Conservation (phyloP, 306 rosid genomes). For the Begonia peltatifolia region DNA sequence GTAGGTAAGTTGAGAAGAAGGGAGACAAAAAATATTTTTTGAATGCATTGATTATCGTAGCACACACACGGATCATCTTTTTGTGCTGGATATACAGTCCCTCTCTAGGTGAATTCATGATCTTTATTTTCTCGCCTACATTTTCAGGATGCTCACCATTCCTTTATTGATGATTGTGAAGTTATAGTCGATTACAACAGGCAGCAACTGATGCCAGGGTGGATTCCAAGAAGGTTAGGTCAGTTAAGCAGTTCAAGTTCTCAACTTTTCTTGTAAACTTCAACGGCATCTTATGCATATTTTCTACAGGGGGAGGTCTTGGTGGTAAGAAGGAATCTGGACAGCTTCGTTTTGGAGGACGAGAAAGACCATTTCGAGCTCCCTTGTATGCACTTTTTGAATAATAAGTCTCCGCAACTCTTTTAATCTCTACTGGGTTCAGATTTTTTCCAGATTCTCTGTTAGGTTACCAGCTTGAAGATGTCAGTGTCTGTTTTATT, state of each 20-base stretch:
- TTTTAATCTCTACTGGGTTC: neutral
- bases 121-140: neutral
- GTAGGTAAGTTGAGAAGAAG: too few species aligned
- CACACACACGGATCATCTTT: too few species aligned
- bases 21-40: neutral
- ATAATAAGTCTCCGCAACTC: neutral
- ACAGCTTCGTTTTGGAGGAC: constrained; percentile 95
- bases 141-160: constrained; percentile 82
- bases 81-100: too few species aligned
- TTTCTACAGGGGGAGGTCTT: constrained; percentile 71
- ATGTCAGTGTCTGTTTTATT: neutral
- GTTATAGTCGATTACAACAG: constrained; percentile 74
- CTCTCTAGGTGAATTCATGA: too few species aligned
- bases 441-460: neutral
- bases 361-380: constrained; percentile 90
- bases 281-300: constrained; percentile 7
- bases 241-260: constrained; percentile 19
- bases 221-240: constrained; percentile 98
- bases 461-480: neutral
- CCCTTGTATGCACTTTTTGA: constrained; percentile 41
- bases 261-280: constrained; percentile 1
- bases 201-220: constrained; percentile 83
- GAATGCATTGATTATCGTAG: neutral
- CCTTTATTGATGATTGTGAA: constrained; percentile 58
- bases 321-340: constrained; percentile 96